Base-by-base conservation (phyloP, 164 flowering plant species). In the Annona squamosa region DNA sequence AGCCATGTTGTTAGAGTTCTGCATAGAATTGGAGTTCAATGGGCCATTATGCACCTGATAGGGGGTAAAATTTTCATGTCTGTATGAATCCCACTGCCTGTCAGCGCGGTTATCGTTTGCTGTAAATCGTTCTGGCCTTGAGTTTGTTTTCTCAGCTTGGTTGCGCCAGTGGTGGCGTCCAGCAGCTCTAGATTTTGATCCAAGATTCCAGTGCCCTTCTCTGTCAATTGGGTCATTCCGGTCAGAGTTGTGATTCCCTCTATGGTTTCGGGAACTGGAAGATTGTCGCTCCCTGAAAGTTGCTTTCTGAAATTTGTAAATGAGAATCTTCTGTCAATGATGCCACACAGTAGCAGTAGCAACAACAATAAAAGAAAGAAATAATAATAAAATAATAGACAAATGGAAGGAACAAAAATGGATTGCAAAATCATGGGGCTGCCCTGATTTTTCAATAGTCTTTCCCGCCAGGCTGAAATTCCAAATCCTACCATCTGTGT, bases 171-270 rank as follows among this genome's bases (percentile, higher is more conserved):
- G 88, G 74, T 68, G 78, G 45, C 97, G 92, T 3, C 87, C 90
- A 68, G 82, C 57, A 74, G 84, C 80, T 71, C 97, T 85, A 4
- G 91, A 44, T 81, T 87, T 96, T 45, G 91, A 77, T 72, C 74
- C 85, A 52, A 48, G 17, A 75, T 87, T 92, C 98, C 97, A 92
- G 76, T 79, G 91, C 69, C 93, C 91, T 72, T 96, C 99, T 83
- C 94, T 91, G 52, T 92, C 97, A 76, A 84, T 83, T 73, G 84
- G 83, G 48, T 90, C 96, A 78, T 75, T 85, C 75, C 91, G 84
- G 68, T 92, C 94, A 79, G 86, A 77, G 72, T 80, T 85, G 80
- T 85, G 85, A 70, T 80, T 85, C 17, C 93, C 95, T 82, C 92
- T 73, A 72, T 82, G 79, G 65, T 74, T 87, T 77, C 94, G 85